These are phyloP conservation scores for Venturia nashicola DNA, from an alignment of 2,329 filamentous ascomycete species.

Conservation along the genomic window DNA sequence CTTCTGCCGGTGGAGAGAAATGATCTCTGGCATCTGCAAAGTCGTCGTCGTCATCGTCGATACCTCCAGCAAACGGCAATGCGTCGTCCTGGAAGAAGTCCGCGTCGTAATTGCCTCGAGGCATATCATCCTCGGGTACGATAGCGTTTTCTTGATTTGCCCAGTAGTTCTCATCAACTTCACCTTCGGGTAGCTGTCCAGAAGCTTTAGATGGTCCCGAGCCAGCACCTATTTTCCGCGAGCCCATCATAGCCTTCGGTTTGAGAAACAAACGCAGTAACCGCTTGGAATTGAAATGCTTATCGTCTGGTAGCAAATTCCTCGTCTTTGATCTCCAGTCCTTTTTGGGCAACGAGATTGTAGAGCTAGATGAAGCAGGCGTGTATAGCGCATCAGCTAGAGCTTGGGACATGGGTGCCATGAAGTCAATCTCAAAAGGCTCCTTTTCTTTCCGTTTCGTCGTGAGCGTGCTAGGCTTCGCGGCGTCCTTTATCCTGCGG, in stretches of 20 bases:
- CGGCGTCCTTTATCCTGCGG: slow-evolving; percentile 66
- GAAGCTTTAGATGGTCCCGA: slow-evolving; percentile 28
- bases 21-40: slow-evolving; percentile 74
- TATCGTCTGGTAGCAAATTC: slow-evolving; percentile 91
- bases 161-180: slow-evolving; percentile 96
- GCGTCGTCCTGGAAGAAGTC: slow-evolving; percentile 94
- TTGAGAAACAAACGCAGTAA: slow-evolving; percentile 86
- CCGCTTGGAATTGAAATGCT: slow-evolving; percentile 93
- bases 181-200: slow-evolving; percentile 49
- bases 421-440: slow-evolving; percentile 88
- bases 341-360: slow-evolving; percentile 79
- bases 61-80: slow-evolving; percentile 47
- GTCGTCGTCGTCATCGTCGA: slow-evolving; percentile 57
- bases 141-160: slow-evolving; percentile 39
- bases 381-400: slow-evolving; percentile 71
- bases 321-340: slow-evolving; percentile 92
- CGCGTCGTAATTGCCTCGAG: slow-evolving; percentile 79
- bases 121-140: slow-evolving; percentile 41
- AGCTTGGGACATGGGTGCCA: slow-evolving; percentile 56
- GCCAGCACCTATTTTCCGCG: slow-evolving; percentile 38
- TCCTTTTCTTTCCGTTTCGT: slow-evolving; percentile 85
- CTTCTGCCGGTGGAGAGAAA: slow-evolving; percentile 55
- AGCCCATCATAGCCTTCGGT: slow-evolving; percentile 73
- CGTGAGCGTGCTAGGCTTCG: slow-evolving; percentile 46
- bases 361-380: slow-evolving; percentile 64